Evolutionary conservation across 139 green algal genomes (phyloP).

Genomic region (Penium margaritaceum): DNA sequence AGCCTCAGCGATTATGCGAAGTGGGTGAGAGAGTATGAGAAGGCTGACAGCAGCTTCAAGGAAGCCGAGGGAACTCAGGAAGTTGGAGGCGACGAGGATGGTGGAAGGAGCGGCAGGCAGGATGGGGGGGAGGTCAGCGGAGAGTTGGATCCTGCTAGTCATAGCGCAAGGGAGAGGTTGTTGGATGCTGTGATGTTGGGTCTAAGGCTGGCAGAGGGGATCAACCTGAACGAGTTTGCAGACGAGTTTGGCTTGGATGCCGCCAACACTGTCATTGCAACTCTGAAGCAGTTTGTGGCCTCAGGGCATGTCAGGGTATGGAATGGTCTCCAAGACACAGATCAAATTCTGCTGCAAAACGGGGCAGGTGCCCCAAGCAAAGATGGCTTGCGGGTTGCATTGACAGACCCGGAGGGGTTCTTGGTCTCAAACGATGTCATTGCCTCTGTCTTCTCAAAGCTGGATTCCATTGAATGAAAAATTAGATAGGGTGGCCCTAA

Average conservation of each 20-base stretch:
- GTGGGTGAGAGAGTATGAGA: slow-evolving; percentile 58
- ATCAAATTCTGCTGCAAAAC: neutral
- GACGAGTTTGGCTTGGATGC: neutral
- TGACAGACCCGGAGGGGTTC: slow-evolving; percentile 42
- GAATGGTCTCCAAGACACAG: neutral
- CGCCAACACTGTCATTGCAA: neutral
- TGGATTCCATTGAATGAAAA: no score
- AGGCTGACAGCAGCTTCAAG: slow-evolving; percentile 5
- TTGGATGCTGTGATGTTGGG: no score
- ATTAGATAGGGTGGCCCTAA: no score
- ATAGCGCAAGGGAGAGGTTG: no score
- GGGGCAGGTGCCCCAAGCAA: neutral
- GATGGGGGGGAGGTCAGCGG: neutral
- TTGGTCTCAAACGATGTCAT: slow-evolving; percentile 41
- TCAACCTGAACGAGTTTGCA: slow-evolving; percentile 1
- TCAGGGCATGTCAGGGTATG: no score
- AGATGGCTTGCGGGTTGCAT: neutral
- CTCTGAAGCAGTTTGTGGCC: neutral
- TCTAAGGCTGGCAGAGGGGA: neutral
- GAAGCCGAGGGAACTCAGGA: no score
- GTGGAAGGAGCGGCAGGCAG: neutral
- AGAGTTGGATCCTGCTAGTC: no score
- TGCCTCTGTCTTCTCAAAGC: slow-evolving; percentile 25
- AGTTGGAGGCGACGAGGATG: no score
- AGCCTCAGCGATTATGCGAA: slow-evolving; percentile 62